Evolutionary conservation across 2,329 filamentous ascomycete species (phyloP).

Genomic region (Alternaria alternata): DNA sequence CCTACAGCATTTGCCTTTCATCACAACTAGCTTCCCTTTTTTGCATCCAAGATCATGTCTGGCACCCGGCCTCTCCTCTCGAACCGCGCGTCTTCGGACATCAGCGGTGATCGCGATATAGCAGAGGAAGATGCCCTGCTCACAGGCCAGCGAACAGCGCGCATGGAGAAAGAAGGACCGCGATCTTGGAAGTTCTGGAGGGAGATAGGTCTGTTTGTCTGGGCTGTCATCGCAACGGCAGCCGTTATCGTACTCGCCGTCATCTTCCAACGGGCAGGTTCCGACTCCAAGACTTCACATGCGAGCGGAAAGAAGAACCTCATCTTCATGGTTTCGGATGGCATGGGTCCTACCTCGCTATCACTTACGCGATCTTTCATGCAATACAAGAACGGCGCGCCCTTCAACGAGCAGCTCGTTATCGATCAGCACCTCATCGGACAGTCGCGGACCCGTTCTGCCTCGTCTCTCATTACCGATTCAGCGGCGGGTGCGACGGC

Average conservation of each 20-base stretch:
- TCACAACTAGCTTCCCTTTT: background rate
- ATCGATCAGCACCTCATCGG: slow-evolving; percentile 92
- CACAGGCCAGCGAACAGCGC: slow-evolving; percentile 59
- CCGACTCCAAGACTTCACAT: slow-evolving; percentile 38
- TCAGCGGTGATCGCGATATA: slow-evolving; percentile 63
- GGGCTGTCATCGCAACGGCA: slow-evolving; percentile 83
- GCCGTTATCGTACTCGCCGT: slow-evolving; percentile 82
- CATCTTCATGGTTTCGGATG: slow-evolving; percentile 98
- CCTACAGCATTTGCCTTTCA: background rate
- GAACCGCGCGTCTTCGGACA: slow-evolving; percentile 64
- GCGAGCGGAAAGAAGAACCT: slow-evolving; percentile 81
- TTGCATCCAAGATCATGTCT: slow-evolving; percentile 42
- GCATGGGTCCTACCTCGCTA: slow-evolving; percentile 94
- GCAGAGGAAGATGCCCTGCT: slow-evolving; percentile 71
- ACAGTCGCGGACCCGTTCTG: slow-evolving; percentile 84
- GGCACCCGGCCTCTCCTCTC: slow-evolving; percentile 63
- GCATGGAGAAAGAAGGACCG: slow-evolving; percentile 30
- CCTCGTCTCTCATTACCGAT: slow-evolving; percentile 87
- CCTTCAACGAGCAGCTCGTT: slow-evolving; percentile 75
- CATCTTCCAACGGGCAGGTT: slow-evolving; percentile 71
- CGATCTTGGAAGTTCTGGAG: slow-evolving; percentile 68
- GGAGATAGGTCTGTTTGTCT: slow-evolving; percentile 79
- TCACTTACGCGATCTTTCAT: slow-evolving; percentile 86
- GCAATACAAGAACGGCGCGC: slow-evolving; percentile 77
- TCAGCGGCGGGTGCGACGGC: slow-evolving; percentile 97